These are phyloP conservation scores for Tephrocybe sp. DNA, from an alignment of 768 basidiomycete genomes.

Conservation along the genomic window DNA sequence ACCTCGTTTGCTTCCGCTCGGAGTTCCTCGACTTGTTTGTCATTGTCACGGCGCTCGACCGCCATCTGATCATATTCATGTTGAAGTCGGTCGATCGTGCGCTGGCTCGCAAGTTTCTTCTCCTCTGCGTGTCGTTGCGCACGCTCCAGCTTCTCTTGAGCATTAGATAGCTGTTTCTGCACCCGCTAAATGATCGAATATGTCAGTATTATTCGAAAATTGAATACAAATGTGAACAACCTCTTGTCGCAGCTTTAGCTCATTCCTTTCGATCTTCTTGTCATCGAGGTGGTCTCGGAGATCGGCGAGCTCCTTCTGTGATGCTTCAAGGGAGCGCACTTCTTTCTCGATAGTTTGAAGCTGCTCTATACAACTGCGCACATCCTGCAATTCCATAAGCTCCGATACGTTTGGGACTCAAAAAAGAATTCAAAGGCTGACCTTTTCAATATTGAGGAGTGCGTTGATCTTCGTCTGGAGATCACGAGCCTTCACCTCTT, in stretches of 20 bases:
- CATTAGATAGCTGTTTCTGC: conserved; percentile 76
- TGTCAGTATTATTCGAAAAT: conserved; percentile 1
- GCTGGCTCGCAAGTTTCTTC: conserved; percentile 67
- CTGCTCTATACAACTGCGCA: conserved; percentile 70
- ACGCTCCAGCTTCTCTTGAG: conserved; percentile 77
- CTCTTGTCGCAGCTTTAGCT: conserved; percentile 66
- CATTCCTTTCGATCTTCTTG: conserved; percentile 72
- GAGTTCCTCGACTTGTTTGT: conserved; percentile 74
- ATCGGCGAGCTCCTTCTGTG: conserved; percentile 66
- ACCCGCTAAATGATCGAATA: conserved; percentile 54
- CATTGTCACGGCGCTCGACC: conserved; percentile 71
- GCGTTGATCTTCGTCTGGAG: conserved; percentile 72
- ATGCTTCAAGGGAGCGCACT: conserved; percentile 53
- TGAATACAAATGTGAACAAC: too few relatives aligned
- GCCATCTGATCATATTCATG: conserved; percentile 79
- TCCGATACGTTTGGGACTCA: background rate
- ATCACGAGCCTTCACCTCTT: conserved; percentile 76
- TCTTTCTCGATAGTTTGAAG: conserved; percentile 75
- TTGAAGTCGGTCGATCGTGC: conserved; percentile 73
- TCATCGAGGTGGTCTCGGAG: conserved; percentile 67
- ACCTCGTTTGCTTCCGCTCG: conserved; percentile 66
- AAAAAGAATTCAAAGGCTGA: conserved; percentile 20
- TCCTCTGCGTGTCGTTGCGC: conserved; percentile 80
- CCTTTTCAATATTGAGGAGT: conserved; percentile 74
- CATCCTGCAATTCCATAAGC: conserved; percentile 45